These are phyloP conservation scores for Boechera retrofracta DNA, from an alignment of 345 rosid genomes.

Conservation along the genomic window DNA sequence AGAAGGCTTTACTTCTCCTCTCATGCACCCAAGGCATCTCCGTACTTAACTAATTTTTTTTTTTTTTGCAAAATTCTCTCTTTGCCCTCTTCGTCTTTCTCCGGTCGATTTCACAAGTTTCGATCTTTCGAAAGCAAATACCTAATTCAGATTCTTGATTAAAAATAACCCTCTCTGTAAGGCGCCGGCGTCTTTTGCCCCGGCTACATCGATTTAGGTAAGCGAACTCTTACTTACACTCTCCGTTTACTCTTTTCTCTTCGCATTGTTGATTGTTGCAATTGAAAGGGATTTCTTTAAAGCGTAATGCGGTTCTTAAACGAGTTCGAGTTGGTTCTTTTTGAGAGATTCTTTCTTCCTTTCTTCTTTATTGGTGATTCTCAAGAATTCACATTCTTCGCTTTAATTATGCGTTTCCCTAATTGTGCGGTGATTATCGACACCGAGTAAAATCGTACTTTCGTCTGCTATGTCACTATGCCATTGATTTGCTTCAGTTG, in stretches of 20 bases:
- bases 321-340: conserved; percentile 16
- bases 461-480: conserved; percentile 7
- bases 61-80: conserved; percentile 5
- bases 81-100: conserved; percentile 8
- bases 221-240: conserved; percentile 12
- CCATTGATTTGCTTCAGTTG: conserved; percentile 29
- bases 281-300: not conserved
- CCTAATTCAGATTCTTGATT: conserved; percentile 9
- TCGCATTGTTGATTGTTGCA: conserved; percentile 17
- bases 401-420: conserved; percentile 22
- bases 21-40: conserved; percentile 35
- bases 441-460: conserved; percentile 3
- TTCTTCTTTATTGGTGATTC: conserved; percentile 4
- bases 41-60: not conserved
- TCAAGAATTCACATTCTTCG: conserved; percentile 18
- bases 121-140: conserved; percentile 2
- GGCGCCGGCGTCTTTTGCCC: conserved; percentile 4
- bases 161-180: conserved; percentile 9
- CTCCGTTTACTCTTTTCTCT: conserved; percentile 20
- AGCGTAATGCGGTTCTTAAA: conserved; percentile 19
- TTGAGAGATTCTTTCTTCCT: not conserved
- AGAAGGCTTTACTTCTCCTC: not conserved
- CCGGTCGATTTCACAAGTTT: conserved; percentile 10
- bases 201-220: conserved; percentile 18
- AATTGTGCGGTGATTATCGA: not conserved